These are phyloP conservation scores for Ziziphus jujuba DNA, from an alignment of 306 rosid genomes.

Conservation along the genomic window DNA sequence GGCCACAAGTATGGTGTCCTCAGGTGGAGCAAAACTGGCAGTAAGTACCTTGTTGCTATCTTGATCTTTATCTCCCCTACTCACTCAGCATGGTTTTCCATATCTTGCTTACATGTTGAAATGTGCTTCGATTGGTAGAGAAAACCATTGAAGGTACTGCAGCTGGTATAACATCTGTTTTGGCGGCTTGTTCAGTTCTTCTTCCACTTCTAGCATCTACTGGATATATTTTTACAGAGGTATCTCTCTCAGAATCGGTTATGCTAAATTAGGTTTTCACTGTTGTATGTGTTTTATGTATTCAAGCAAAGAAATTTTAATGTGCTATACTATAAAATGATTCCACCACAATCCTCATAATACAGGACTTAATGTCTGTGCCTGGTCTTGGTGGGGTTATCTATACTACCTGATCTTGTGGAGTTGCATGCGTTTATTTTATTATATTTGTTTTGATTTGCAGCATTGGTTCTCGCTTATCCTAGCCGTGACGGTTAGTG, in stretches of 20 bases:
- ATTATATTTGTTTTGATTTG: constrained; percentile 28
- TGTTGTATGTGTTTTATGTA: background rate
- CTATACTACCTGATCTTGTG: background rate
- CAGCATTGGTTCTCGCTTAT: constrained; percentile 91
- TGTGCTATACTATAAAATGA: too few relatives aligned
- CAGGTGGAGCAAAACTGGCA: constrained; percentile 96
- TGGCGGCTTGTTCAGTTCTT: constrained; percentile 85
- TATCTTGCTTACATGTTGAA: constrained; percentile 13
- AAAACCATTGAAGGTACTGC: constrained; percentile 99
- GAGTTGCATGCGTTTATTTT: too few relatives aligned
- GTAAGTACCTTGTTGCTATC: constrained; percentile 46
- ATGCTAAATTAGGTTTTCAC: too few relatives aligned
- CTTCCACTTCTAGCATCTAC: constrained; percentile 89
- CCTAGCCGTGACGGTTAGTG: constrained; percentile 80
- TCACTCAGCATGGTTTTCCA: background rate
- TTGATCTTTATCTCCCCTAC: background rate
- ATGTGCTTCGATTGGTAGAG: constrained; percentile 52
- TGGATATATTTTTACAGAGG: constrained; percentile 88
- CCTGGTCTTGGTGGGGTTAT: constrained; percentile 16
- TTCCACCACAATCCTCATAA: too few relatives aligned
- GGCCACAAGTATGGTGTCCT: constrained; percentile 94
- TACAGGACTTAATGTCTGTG: background rate
- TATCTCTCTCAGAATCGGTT: constrained; percentile 17
- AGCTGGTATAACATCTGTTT: constrained; percentile 94
- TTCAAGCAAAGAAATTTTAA: too few relatives aligned